phyloP scores from a whole-genome alignment of 2,329 filamentous ascomycete species.

The Chaetothyriales sp. region DNA sequence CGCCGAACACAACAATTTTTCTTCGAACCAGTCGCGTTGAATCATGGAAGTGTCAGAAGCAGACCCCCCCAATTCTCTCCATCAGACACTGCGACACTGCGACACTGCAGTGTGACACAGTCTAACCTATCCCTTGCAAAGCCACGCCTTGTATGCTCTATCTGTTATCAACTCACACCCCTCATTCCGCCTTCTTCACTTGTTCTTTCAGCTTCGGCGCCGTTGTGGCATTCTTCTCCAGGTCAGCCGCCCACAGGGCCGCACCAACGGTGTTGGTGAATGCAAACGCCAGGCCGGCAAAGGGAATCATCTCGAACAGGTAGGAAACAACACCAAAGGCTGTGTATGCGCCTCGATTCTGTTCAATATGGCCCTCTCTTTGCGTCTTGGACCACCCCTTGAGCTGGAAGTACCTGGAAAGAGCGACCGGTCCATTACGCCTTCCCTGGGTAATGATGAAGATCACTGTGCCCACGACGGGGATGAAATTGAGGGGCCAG shows the following conservation, averaged over 20 bases:
- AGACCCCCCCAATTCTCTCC: neutral
- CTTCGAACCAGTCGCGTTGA: neutral
- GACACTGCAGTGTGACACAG: too few species aligned
- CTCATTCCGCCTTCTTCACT: slow-evolving; percentile 21
- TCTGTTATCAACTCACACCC: too few species aligned
- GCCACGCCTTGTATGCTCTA: neutral
- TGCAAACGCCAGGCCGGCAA: slow-evolving; percentile 67
- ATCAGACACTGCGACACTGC: neutral
- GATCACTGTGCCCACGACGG: slow-evolving; percentile 65
- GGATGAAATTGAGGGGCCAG: slow-evolving; percentile 83
- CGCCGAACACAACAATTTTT: neutral
- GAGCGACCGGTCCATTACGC: slow-evolving; percentile 38
- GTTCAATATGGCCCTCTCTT: slow-evolving; percentile 52
- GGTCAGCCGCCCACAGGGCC: slow-evolving; percentile 83
- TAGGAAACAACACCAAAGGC: slow-evolving; percentile 70
- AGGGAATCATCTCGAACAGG: slow-evolving; percentile 68
- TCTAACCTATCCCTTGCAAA: neutral
- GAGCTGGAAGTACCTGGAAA: slow-evolving; percentile 70
- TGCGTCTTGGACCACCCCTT: slow-evolving; percentile 62
- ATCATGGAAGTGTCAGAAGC: neutral
- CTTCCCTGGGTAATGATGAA: slow-evolving; percentile 65
- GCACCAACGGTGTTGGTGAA: slow-evolving; percentile 89
- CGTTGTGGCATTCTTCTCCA: slow-evolving; percentile 39
- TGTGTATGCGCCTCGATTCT: slow-evolving; percentile 62
- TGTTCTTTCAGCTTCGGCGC: slow-evolving; percentile 20